Evolutionary conservation across 2,329 filamentous ascomycete genomes (phyloP).

Genomic region (Diaporthe citri): DNA sequence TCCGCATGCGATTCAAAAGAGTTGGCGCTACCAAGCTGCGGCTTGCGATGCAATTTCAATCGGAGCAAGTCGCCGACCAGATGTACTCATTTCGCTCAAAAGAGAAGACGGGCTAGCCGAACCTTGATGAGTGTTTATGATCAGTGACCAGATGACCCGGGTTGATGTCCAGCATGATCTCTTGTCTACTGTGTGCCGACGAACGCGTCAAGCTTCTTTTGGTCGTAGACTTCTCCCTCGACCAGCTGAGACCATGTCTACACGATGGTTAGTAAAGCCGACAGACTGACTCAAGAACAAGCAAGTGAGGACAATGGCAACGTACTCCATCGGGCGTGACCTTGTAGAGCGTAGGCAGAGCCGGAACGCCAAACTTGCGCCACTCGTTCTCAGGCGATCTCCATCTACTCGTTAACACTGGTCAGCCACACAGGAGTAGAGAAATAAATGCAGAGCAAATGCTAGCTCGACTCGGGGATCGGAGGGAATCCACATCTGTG

Average conservation of each 20-base stretch:
- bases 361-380: constrained; percentile 44
- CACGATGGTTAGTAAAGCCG: constrained; percentile 6
- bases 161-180: not conserved
- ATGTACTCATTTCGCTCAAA: too few species aligned
- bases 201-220: constrained; percentile 45
- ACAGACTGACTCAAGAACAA: rapidly evolving
- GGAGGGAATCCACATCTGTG: too few species aligned
- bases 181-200: constrained; percentile 20
- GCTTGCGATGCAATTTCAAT: not conserved
- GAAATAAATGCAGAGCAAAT: not conserved
- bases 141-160: too few species aligned
- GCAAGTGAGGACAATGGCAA: not conserved
- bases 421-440: not conserved
- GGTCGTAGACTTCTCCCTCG: constrained; percentile 45
- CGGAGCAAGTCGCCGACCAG: not conserved
- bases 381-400: constrained; percentile 43
- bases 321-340: constrained; percentile 43
- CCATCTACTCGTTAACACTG: constrained; percentile 42
- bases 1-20: not conserved
- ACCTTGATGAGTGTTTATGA: not conserved
- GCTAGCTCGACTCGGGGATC: not conserved
- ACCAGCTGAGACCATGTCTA: constrained; percentile 45
- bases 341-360: constrained; percentile 46
- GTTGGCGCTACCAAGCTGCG: not conserved
- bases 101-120: not conserved